phyloP scores from a whole-genome alignment of 768 basidiomycete species.

The button mushroom (Agaricus bisporus) region DNA sequence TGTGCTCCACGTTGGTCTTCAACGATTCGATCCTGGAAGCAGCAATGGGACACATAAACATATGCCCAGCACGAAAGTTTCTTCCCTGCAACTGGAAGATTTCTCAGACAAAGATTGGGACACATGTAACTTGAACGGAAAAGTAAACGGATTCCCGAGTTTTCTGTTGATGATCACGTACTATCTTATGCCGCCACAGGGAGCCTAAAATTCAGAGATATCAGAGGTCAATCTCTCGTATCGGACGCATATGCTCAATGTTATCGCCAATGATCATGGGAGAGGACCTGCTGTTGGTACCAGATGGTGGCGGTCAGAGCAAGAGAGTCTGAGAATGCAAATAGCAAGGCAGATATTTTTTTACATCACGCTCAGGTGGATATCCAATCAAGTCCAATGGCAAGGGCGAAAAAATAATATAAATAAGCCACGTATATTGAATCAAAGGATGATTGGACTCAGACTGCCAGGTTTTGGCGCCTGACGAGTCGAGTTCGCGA shows the following conservation, averaged over 20 bases:
- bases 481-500: no score
- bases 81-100: background rate
- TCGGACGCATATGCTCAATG: background rate
- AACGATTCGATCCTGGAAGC: background rate
- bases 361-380: background rate
- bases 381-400: background rate
- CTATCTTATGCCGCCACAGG: no score
- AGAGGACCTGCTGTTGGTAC: background rate
- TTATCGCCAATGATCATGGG: background rate
- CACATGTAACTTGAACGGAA: no score
- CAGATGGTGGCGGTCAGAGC: background rate
- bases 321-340: background rate
- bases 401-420: no score
- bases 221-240: background rate
- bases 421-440: no score
- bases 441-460: no score
- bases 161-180: no score
- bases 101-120: background rate
- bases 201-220: no score
- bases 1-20: background rate
- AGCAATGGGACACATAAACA: background rate
- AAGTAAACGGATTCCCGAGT: no score
- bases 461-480: no score
- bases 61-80: background rate
- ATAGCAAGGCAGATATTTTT: background rate